Base-by-base conservation (phyloP, 257 asterid genomes). In the Gynochthodes officinalis region DNA sequence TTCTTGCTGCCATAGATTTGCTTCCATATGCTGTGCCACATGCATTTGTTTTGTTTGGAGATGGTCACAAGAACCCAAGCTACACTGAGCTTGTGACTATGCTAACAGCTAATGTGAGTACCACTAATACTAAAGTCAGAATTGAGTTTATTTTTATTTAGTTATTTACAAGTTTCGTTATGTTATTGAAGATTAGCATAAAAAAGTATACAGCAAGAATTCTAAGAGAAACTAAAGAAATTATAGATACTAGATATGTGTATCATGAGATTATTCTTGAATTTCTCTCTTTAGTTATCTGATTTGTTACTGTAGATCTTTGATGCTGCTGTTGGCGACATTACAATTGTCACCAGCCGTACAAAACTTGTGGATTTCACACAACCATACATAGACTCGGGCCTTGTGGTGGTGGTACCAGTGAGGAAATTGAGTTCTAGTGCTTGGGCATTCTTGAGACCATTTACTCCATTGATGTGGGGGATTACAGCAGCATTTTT, bases 271-370 rank as follows among this genome's bases (percentile, higher is more conserved):
- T 70, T 33, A 10, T 55, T 37, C 4, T 16, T 0, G 6, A 55
- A 25, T 71, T 57, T 33, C 66, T 14, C 48, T 55, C 44, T 82
- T 23, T 55, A 15, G 43, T 73, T 53, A 37, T 73, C 75, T 35
- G 6, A 60, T 43, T 18, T 49, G 30, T 33, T n/a, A 74, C 4
- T 82, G 70, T 75, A 92, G 98, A 90, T 64, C 11, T 86, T 86
- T 72, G 96, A 90, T 87, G 98, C 97, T 64, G 97, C 58, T 44
- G 88, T 92, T 59, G 98, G 98, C 58, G 98, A 90, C 80, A 80
- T 90, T 66, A 75, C 96, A 63, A 92, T 92, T 21, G 86, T 86
- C 28, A 84, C 92, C 18, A 85, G 89, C 80, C 94, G 97, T 9
- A 86, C 92, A 4, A 90, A 76, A 83, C 74, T 87, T 11, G 90